Evolutionary conservation across 495 filamentous ascomycete species (phyloP).

Genomic region (Clohesyomyces aquaticus): DNA sequence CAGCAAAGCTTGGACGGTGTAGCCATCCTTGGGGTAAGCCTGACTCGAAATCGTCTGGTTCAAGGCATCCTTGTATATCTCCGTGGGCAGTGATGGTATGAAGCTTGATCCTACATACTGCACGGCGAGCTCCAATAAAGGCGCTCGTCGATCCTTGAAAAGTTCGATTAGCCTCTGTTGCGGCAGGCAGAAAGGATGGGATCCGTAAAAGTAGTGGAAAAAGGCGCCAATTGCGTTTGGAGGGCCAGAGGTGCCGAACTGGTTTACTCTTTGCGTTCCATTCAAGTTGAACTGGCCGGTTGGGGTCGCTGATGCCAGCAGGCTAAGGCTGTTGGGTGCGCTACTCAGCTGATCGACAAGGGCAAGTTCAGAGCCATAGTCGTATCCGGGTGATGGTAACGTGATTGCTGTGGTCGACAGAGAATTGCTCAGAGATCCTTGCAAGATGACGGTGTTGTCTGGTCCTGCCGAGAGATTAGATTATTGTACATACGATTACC

Average conservation of each 20-base stretch:
- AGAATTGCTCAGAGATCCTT: slow-evolving; percentile 12
- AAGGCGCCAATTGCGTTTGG: slow-evolving; percentile 24
- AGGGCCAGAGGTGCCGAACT: slow-evolving; percentile 11
- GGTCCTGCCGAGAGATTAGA: slow-evolving; percentile 31
- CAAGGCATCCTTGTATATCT: slow-evolving; percentile 61
- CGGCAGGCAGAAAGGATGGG: slow-evolving; percentile 68
- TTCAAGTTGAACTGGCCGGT: slow-evolving; percentile 25
- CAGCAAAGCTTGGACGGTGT: slow-evolving; percentile 75
- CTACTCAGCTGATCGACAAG: slow-evolving; percentile 13
- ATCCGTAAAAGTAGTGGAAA: slow-evolving; percentile 59
- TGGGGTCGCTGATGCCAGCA: slow-evolving; percentile 9
- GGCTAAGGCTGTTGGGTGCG: slow-evolving; percentile 10
- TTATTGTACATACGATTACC: neutral
- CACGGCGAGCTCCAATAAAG: slow-evolving; percentile 64
- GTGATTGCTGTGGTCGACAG: slow-evolving; percentile 3
- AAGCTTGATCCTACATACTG: slow-evolving; percentile 70
- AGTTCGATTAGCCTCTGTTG: slow-evolving; percentile 48
- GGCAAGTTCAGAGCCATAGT: slow-evolving; percentile 19
- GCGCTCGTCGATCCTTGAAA: slow-evolving; percentile 41
- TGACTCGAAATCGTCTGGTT: slow-evolving; percentile 55
- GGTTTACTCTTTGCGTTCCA: slow-evolving; percentile 24
- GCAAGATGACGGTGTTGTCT: slow-evolving; percentile 7
- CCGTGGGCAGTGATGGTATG: slow-evolving; percentile 52
- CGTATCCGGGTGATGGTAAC: slow-evolving; percentile 30
- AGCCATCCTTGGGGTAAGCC: slow-evolving; percentile 61